Evolutionary conservation across 2,329 filamentous ascomycete species (phyloP), one percentile per base, ranked within the genome.

Genomic region (Nemania sp.): DNA sequence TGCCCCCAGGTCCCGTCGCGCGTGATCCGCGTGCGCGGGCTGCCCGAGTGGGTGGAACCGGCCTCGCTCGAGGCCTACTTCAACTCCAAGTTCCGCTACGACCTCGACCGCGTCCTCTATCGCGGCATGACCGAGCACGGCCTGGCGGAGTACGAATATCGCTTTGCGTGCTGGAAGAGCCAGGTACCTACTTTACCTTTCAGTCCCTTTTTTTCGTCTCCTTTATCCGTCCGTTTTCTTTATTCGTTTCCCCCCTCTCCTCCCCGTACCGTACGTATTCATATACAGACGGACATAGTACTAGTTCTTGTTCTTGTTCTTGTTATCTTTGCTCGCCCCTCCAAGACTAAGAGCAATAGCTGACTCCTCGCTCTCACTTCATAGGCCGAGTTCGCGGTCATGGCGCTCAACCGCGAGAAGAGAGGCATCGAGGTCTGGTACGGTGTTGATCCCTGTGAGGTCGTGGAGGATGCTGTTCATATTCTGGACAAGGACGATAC

Each of bases 391-490:
- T 60, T 57, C 29, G 57, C 57, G 37, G 9, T 12, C 13, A 60
- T 57, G 60, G 42, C 48, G 11, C 25, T 64, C n/a, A 11, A 40
- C 3, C 39, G 48, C 15, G 54, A 52, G 52, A 50, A 13, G 42
- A 20, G 20, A 3, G 37, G 39, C 1, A 34, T 64, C 18, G 15
- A 12, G 10, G 29, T 25, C 17, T 48, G 46, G 54, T 64, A 55
- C 12, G 61, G 61, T 12, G 18, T 40, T 6, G 61, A 64, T 45
- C 61, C 61, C 3, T 64, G 61, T 6, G 56, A 53, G 47, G 42
- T 56, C 9, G 15, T 15, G 10, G 15, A 25, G 2, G 3, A 15
- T 29, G 7, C 25, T 29, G 25, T 29, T 29, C 7, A 29, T n/a
- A n/a, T n/a, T n/a, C n/a, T n/a, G n/a, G n/a, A n/a, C n/a, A n/a